Evolutionary conservation across 257 asterid genomes (phyloP), one percentile per base, ranked within the genome.

Genomic region (Solanum arcanum): DNA sequence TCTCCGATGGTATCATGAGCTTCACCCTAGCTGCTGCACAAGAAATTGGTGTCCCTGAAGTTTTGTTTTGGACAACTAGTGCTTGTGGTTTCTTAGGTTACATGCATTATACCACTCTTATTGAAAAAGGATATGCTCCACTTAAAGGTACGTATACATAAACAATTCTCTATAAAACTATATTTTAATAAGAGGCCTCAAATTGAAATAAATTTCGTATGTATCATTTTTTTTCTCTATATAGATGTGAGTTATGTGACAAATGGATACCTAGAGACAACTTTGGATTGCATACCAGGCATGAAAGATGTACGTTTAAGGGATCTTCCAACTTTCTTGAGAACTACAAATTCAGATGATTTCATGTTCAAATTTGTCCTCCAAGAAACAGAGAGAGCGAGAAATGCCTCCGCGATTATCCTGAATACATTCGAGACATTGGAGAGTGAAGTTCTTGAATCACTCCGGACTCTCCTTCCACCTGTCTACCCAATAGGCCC

Each of bases 81-180:
- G 87, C 87, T 69, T 85, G 87, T 69, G 87, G 87, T 49, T 46
- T 85, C 87, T 85, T 85, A 27, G 87, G 42, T 9, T 85, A 85
- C 33, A 85, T 70, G 82, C 70, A 85, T 25, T 85, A 69, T 13
- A 0, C 5, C 14, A 29, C 76, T 3, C 4, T 85, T 47, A 27
- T 85, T 27, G 46, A 85, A 13, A 85, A 85, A 47, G 87, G 83
- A 1, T 85, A 31, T 13, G 0, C 7, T n/a, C 87, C 87, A 6
- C 82, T 85, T 25, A 15, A 78, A 78, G 84, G 84, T 78, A 47
- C 52, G 15, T 3, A 44, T 46, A 46, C 52, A 12, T 4, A 12
- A 46, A 44, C 14, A 0, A 0, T 35, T 35, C 7, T 47, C 18
- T 5, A 0, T 47, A 77, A 56, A 56, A 11, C 4, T 56, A 56